Conservation (phyloP, 192 early-diverging fungal species). For the Podila horticola region DNA sequence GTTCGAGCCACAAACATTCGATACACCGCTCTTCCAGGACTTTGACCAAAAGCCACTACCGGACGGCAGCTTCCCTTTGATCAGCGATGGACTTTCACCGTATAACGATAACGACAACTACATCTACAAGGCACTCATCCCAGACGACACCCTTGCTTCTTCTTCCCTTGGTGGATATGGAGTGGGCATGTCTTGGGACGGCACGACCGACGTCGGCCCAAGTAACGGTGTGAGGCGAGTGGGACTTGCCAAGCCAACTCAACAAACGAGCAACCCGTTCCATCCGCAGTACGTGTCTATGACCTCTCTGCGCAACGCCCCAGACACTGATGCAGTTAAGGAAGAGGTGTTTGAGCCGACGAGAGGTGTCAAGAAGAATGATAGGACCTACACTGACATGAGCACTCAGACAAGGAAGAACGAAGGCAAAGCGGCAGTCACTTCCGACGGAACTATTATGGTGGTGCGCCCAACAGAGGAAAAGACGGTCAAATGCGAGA, state of each 20-base stretch:
- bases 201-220: background rate
- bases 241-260: constrained; percentile 3
- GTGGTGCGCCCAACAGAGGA: background rate
- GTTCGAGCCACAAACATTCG: constrained; percentile 26
- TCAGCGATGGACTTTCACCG: background rate
- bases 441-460: constrained; percentile 1
- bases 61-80: background rate
- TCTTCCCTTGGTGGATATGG: background rate
- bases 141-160: background rate
- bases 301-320: constrained; percentile 4
- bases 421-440: background rate
- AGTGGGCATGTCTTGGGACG: background rate
- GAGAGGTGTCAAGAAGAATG: background rate
- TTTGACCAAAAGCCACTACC: constrained; percentile 24
- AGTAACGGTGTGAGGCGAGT: constrained; percentile 2
- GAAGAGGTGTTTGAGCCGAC: constrained; percentile 17
- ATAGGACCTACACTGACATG: background rate
- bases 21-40: constrained; percentile 33
- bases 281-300: constrained; percentile 28
- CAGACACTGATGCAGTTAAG: constrained; percentile 7
- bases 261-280: constrained; percentile 17
- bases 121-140: background rate
- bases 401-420: constrained; percentile 4
- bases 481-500: background rate
- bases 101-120: background rate